A percentile compares a stretch with the other conserved stretches of the same genome.
These are phyloP conservation scores for Teunomyces kruisii DNA, from an alignment of 805 yeast genomes.

Conservation along the genomic window DNA sequence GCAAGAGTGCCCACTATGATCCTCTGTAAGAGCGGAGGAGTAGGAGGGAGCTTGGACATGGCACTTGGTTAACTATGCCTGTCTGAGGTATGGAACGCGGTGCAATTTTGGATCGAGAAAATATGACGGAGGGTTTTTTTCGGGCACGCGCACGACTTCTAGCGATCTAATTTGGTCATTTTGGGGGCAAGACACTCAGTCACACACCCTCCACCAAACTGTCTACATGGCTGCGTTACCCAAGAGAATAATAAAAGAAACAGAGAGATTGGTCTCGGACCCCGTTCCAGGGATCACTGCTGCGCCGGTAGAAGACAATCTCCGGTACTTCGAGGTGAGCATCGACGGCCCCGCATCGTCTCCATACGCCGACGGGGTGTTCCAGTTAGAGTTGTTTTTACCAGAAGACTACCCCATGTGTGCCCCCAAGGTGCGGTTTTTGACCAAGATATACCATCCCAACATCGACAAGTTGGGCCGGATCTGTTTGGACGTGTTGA, in stretches of 20 bases:
- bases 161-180: not conserved
- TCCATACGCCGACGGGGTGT: conserved; percentile 82
- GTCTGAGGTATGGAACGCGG: no score
- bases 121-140: no score
- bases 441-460: conserved; percentile 94
- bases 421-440: conserved; percentile 92
- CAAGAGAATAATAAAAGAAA: conserved; percentile 93
- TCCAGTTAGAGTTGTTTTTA: conserved; percentile 79
- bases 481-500: conserved; percentile 91
- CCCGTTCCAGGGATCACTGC: conserved; percentile 97
- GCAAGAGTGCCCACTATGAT: conserved; percentile 39
- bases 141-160: conserved; percentile 1
- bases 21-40: conserved; percentile 36
- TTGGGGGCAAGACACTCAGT: not conserved
- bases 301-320: conserved; percentile 88
- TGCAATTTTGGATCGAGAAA: no score
- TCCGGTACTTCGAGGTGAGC: conserved; percentile 88
- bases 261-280: conserved; percentile 86
- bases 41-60: conserved; percentile 24
- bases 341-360: conserved; percentile 90
- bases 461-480: conserved; percentile 94
- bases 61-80: no score
- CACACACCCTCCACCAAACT: not conserved
- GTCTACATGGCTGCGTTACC: conserved; percentile 62
- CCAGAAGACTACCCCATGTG: conserved; percentile 99